These are phyloP conservation scores for Labyrinthula sp. DNA, from an alignment of 352 stramenopile species.

Conservation along the genomic window DNA sequence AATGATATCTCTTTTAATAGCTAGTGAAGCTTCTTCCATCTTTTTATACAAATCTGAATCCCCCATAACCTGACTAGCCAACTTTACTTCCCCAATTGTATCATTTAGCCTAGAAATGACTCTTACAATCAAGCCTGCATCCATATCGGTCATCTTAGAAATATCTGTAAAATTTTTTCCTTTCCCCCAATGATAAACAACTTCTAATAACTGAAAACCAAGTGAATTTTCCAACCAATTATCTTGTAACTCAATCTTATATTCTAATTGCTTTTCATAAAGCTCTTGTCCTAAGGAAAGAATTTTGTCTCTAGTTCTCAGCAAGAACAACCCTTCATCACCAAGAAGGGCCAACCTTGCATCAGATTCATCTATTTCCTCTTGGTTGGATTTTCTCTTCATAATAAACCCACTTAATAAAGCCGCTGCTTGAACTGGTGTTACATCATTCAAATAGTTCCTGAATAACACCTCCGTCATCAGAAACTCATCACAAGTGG, in stretches of 20 bases:
- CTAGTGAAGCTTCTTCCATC: constrained; percentile 82
- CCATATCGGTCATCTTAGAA: constrained; percentile 75
- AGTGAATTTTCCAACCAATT: constrained; percentile 67
- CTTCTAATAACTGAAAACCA: constrained; percentile 78
- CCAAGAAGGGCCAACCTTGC: too few relatives aligned
- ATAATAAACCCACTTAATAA: constrained; percentile 85
- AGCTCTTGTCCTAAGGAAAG: constrained; percentile 47
- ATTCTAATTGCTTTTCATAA: constrained; percentile 45
- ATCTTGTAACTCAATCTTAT: constrained; percentile 29
- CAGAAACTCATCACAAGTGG: constrained; percentile 89
- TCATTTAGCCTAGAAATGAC: constrained; percentile 91
- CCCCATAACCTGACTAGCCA: constrained; percentile 63
- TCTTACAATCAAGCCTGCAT: constrained; percentile 83
- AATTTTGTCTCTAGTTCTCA: constrained; percentile 58
- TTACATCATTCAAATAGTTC: constrained; percentile 79
- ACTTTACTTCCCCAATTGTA: constrained; percentile 83
- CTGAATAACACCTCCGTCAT: constrained; percentile 97
- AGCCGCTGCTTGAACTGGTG: constrained; percentile 85
- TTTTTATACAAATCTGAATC: constrained; percentile 37
- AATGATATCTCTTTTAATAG: constrained; percentile 91
- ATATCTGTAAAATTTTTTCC: constrained; percentile 87
- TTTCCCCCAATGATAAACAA: constrained; percentile 87
- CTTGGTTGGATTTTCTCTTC: constrained; percentile 62
- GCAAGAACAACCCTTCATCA: too few relatives aligned
- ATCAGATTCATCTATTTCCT: constrained; percentile 46